These are phyloP conservation scores for Xylariaceae sp. DNA, from an alignment of 2,329 filamentous ascomycete genomes.

Conservation along the genomic window DNA sequence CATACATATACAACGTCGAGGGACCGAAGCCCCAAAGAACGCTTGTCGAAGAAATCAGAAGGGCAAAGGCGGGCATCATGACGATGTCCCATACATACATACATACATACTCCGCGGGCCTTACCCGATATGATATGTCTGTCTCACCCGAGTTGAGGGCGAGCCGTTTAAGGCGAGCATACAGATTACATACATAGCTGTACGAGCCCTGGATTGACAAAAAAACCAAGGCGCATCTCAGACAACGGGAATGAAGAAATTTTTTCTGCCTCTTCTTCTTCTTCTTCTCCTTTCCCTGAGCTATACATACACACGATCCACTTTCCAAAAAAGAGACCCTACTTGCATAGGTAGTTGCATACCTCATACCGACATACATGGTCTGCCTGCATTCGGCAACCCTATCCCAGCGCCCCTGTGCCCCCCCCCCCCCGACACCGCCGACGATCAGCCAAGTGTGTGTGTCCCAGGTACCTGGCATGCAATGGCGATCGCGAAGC, in stretches of 20 bases:
- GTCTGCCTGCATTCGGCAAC: neutral
- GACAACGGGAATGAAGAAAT: neutral
- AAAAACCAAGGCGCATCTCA: neutral
- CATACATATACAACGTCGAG: too few species aligned
- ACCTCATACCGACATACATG: neutral
- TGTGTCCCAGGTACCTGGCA: conserved; percentile 17
- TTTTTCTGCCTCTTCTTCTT: neutral
- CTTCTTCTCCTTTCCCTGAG: neutral
- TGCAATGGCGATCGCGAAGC: conserved; percentile 8
- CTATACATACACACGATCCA: neutral
- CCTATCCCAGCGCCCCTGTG: too few species aligned
- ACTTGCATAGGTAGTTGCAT: neutral
- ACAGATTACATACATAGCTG: neutral
- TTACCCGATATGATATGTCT: neutral
- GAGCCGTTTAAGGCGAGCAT: neutral
- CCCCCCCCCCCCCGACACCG: too few species aligned
- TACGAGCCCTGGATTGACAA: neutral
- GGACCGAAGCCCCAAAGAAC: too few species aligned
- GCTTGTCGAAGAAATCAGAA: too few species aligned
- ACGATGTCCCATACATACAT: neutral
- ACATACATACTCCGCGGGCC: neutral
- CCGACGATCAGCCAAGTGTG: conserved; percentile 13
- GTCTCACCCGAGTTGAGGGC: neutral
- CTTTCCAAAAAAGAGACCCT: too few species aligned
- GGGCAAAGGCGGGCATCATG: too few species aligned